Base-by-base conservation (phyloP, 1,284 basidiomycete genomes). In the Pisolithus thermaeus region DNA sequence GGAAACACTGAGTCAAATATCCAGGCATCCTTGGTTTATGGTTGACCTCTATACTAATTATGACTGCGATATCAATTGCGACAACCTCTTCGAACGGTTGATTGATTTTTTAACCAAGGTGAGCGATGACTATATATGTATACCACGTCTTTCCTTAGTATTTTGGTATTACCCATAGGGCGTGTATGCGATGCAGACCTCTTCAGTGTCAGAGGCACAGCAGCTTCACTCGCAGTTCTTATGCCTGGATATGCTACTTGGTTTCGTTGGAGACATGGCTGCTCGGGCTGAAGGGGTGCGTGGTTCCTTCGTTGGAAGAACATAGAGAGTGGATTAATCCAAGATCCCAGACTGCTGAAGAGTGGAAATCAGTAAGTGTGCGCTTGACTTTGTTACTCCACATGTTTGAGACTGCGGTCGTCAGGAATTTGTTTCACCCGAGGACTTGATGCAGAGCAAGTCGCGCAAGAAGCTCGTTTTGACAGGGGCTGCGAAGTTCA, bases 21-120 rank as follows among this genome's bases (percentile, higher is more conserved):
- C 88, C 28, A 77, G 86, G 5, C 81, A 87, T 60, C 81, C 88
- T 1, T 88, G 87, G 62, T 95, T 96, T 70, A 92, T 97, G 87
- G 92, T 97, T 43, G 92, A 97, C 64, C 75, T 98, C 9, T 99
- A 92, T 74, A 79, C 85, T 53, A 99, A 99, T 69, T 99, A 97
- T 69, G 97, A 99, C 67, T 98, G 94, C 66, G 91, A 97, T 62
- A 84, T 90, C 56, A 95, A 98, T 63, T 95, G 91, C 69, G 95
- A 98, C 72, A 95, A 99, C 66, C 72, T 99, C 53, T 97, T 96
- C 62, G 94, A 98, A 66, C 77, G 90, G 7, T 70, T 98, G n/a
- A 75, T 97, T 52, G 86, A 87, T 20, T 98, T 98, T 70, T 73
- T 97, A 56, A 92, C 90, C 2, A 86, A 87, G 78, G 91, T 88